A percentile compares a stretch with the other conserved stretches of the same genome.
These are phyloP conservation scores for Afroboletus lepidellus DNA, from an alignment of 1,284 basidiomycete genomes.

Conservation along the genomic window DNA sequence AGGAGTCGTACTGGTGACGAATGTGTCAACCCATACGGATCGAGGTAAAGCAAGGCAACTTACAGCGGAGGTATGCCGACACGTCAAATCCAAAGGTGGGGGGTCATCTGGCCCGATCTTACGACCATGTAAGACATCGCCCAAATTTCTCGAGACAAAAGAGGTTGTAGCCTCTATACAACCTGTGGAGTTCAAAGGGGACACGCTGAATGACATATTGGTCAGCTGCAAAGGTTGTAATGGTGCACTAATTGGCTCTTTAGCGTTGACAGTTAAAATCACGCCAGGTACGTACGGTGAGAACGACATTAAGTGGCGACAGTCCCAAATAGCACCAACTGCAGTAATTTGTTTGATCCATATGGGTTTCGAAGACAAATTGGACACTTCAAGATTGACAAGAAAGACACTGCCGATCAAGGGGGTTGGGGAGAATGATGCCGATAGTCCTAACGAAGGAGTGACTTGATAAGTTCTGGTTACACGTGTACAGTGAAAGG, in stretches of 20 bases:
- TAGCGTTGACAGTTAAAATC: slow-evolving; percentile 9
- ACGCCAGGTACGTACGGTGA: slow-evolving; percentile 42
- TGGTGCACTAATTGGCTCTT: slow-evolving; percentile 37
- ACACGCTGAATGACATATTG: slow-evolving; percentile 45
- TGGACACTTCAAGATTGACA: slow-evolving; percentile 59
- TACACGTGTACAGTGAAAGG: slow-evolving; percentile 57
- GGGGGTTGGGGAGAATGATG: slow-evolving; percentile 48
- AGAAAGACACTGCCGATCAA: slow-evolving; percentile 50
- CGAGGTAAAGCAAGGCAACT: neutral
- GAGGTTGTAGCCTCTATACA: slow-evolving; percentile 40
- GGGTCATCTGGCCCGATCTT: slow-evolving; percentile 44
- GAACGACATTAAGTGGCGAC: slow-evolving; percentile 36
- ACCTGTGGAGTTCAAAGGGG: slow-evolving; percentile 38
- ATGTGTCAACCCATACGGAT: slow-evolving; percentile 5
- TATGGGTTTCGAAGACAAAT: slow-evolving; percentile 44
- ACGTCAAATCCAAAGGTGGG: slow-evolving; percentile 54
- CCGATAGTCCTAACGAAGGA: slow-evolving; percentile 51
- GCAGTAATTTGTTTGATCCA: slow-evolving; percentile 55
- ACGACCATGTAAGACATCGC: slow-evolving; percentile 53
- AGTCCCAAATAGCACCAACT: slow-evolving; percentile 66
- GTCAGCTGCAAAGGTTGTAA: slow-evolving; percentile 52
- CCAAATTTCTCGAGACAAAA: slow-evolving; percentile 54
- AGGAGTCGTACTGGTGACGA: slow-evolving; percentile 12
- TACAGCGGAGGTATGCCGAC: slow-evolving; percentile 52
- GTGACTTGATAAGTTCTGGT: slow-evolving; percentile 58